phyloP scores from a whole-genome alignment of 177 flowering plant species.

The Vitis hybrid region DNA sequence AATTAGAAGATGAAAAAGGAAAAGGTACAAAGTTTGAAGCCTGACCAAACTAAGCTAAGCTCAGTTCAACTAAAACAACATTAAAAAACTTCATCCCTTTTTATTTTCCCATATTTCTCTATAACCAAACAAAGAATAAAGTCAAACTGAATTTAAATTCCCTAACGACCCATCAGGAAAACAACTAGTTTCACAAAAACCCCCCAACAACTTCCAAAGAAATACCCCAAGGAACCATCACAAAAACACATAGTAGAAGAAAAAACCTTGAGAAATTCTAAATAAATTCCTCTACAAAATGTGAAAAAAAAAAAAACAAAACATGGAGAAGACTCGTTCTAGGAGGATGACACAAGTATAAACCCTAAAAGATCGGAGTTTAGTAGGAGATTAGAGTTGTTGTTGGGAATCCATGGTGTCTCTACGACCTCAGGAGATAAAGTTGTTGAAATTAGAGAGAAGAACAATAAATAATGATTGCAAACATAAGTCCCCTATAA shows the following conservation, averaged over 20 bases:
- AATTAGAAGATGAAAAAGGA: too few species aligned
- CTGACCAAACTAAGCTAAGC: background rate
- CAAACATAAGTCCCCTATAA: too few species aligned
- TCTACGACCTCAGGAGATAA: slow-evolving; percentile 19
- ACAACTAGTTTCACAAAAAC: too few species aligned
- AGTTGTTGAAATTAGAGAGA: background rate
- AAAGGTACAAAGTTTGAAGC: background rate
- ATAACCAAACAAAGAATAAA: background rate
- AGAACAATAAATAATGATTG: too few species aligned
- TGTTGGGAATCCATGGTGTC: background rate
- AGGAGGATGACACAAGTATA: background rate
- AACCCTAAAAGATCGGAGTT: background rate
- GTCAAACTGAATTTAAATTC: too few species aligned
- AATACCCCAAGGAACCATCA: too few species aligned
- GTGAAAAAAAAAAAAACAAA: background rate
- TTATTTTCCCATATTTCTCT: background rate
- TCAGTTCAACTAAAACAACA: background rate
- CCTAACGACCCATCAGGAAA: too few species aligned
- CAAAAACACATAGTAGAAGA: background rate
- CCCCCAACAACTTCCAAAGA: too few species aligned
- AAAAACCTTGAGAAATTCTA: background rate
- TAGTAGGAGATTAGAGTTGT: background rate
- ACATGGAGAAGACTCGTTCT: background rate
- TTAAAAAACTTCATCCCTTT: background rate
- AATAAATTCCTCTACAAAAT: background rate